A percentile compares a stretch with the other conserved stretches of the same genome.
These are phyloP conservation scores for Talaromyces adpressus DNA, from an alignment of 495 filamentous ascomycete genomes.

Conservation along the genomic window DNA sequence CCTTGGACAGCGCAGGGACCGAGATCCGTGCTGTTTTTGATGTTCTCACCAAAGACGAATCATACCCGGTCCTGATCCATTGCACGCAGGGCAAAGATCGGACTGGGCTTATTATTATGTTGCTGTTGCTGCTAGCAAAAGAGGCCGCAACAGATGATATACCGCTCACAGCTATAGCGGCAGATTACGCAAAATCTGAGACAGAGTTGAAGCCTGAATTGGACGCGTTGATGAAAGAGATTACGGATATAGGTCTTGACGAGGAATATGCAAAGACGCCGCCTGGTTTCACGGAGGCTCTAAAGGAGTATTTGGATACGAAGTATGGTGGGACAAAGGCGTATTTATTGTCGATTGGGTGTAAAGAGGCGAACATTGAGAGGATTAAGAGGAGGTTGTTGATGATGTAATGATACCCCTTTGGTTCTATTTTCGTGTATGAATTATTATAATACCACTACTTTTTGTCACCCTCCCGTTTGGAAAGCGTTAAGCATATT, in stretches of 20 bases:
- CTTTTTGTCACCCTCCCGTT: background rate
- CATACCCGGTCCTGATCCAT: constrained; percentile 62
- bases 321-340: constrained; percentile 53
- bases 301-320: constrained; percentile 42
- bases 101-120: constrained; percentile 64
- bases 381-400: background rate
- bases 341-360: constrained; percentile 56
- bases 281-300: constrained; percentile 42
- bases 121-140: constrained; percentile 52
- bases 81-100: constrained; percentile 89
- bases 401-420: background rate
- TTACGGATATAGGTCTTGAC: constrained; percentile 57
- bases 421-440: background rate
- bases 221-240: constrained; percentile 58
- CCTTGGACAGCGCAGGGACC: constrained; percentile 50
- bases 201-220: constrained; percentile 53
- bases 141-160: constrained; percentile 31
- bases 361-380: constrained; percentile 34
- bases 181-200: constrained; percentile 64
- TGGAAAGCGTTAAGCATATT: constrained; percentile 16
- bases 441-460: background rate
- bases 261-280: constrained; percentile 63
- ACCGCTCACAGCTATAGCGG: constrained; percentile 44
- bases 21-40: constrained; percentile 58
- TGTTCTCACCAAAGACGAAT: constrained; percentile 31